phyloP scores from a whole-genome alignment of 192 early-diverging fungal species.

The Helicostylum pulchrum region DNA sequence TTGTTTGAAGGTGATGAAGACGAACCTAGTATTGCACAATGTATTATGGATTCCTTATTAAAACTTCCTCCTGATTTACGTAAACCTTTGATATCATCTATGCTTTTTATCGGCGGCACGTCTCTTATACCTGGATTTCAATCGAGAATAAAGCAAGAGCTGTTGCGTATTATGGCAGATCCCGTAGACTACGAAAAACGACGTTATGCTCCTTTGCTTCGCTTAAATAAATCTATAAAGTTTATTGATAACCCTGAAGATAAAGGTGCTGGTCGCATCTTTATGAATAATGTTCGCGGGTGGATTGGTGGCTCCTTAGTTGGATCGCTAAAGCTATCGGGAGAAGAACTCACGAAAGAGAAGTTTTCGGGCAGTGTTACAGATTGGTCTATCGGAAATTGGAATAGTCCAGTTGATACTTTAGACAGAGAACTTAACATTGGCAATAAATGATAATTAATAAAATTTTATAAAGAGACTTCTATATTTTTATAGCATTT shows the following conservation, averaged over 20 bases:
- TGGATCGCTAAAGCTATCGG: constrained; percentile 70
- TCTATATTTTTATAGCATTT: too few relatives aligned
- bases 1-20: constrained; percentile 68
- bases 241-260: constrained; percentile 51
- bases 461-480: neutral
- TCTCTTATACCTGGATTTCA: constrained; percentile 72
- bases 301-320: constrained; percentile 86
- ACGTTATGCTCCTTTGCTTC: constrained; percentile 46
- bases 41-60: constrained; percentile 53
- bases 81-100: constrained; percentile 53
- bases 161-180: constrained; percentile 49
- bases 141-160: constrained; percentile 55
- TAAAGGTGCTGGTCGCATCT: constrained; percentile 49
- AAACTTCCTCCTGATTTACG: constrained; percentile 71
- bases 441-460: neutral
- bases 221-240: constrained; percentile 47
- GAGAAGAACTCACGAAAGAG: constrained; percentile 61
- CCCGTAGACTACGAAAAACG: constrained; percentile 31
- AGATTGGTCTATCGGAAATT: constrained; percentile 57
- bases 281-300: constrained; percentile 61
- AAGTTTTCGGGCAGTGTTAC: constrained; percentile 63
- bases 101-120: constrained; percentile 78
- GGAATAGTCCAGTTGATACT: constrained; percentile 2
- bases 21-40: constrained; percentile 52
- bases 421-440: constrained; percentile 8